Base-by-base conservation (phyloP, 805 yeast species). In the Candida patagonica region DNA sequence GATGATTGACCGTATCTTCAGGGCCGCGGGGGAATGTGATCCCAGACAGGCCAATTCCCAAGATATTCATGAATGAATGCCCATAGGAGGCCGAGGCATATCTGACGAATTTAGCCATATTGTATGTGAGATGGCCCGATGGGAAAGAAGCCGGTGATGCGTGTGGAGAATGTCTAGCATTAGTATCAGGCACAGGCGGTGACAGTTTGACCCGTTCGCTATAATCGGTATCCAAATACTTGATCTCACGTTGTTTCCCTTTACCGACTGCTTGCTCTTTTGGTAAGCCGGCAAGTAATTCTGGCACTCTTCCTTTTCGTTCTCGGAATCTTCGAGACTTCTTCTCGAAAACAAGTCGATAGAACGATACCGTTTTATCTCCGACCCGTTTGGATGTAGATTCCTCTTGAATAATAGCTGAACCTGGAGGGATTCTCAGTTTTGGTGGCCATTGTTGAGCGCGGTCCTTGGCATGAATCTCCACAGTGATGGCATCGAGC, bases 31-130 rank as follows among this genome's bases (percentile, higher is more conserved):
- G 40, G 26, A 25, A 35, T 16, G 34, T 19, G 5, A 35, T 25
- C 2, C 32, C 10, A 9, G 41, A 30, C 4, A 37, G 15, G 19
- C 56, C 50, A 30, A 55, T 43, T 8, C 62, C 60, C 12, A 57
- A 42, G 12, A 59, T 42, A 13, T 55, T 44, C 54, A 59, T 49
- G 37, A 59, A 59, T 5, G 61, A 52, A 37, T 53, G 57, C 9
- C 63, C 63, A 36, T 59, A 59, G 6, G 62, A 55, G 2, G 62
- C 63, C 8, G 61, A 52, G 6, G 62, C 55, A 40, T 48, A 58
- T 19, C 58, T 44, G 38, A 54, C 52, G 36, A 54, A 58, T 32
- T 52, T 52, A 2, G 60, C 58, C 50, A 57, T 42, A 40, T 54
- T 53, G 31, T 44, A 40, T 20, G 56, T 48, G 16, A 52, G 40